Evolutionary conservation across 2,329 filamentous ascomycete species (phyloP).

Genomic region (Colletotrichum simmondsii): DNA sequence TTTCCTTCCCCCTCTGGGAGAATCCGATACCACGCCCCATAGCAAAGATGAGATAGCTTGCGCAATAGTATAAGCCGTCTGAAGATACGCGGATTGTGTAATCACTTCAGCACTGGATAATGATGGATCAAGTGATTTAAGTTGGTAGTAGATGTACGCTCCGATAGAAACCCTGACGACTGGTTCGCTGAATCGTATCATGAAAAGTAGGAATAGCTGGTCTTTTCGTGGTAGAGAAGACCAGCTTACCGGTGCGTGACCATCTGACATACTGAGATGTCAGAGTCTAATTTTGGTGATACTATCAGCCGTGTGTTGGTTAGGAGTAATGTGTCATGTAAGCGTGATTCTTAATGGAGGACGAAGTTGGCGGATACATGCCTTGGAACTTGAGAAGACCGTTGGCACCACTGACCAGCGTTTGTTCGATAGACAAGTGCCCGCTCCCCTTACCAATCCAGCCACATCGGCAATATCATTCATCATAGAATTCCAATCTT

Average conservation of each 20-base stretch:
- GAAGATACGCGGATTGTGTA: constrained; percentile 5
- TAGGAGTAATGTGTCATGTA: background rate
- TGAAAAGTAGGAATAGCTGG: background rate
- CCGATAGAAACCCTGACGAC: background rate
- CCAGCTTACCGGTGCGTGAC: background rate
- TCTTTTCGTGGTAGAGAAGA: background rate
- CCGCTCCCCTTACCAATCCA: background rate
- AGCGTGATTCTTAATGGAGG: background rate
- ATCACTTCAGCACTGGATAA: constrained; percentile 9
- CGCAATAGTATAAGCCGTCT: constrained; percentile 18
- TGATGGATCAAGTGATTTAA: constrained; percentile 11
- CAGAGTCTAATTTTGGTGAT: background rate
- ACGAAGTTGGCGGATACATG: background rate
- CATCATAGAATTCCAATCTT: background rate
- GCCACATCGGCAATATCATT: background rate
- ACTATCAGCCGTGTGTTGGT: background rate
- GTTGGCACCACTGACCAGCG: background rate
- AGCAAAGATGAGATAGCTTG: constrained; percentile 12
- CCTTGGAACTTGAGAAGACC: background rate
- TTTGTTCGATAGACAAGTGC: background rate
- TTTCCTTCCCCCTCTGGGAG: constrained; percentile 6
- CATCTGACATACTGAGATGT: background rate
- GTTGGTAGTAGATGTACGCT: constrained; percentile 17
- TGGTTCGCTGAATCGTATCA: background rate
- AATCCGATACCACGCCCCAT: constrained; percentile 9